Evolutionary conservation across 2,329 filamentous ascomycete species (phyloP).

Genomic region (Fusarium sp.): DNA sequence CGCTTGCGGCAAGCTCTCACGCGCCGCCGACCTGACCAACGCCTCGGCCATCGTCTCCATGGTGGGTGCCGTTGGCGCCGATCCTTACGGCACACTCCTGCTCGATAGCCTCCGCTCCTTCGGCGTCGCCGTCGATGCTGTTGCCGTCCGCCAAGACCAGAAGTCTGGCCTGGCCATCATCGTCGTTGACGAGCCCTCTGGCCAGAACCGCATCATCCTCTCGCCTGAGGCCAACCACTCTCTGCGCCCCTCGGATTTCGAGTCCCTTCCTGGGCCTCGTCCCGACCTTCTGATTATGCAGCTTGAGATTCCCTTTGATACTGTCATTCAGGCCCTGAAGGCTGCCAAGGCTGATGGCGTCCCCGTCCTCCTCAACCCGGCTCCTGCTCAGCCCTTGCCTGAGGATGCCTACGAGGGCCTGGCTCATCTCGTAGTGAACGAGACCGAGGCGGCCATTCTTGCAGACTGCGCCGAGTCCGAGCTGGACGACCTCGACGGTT

Average conservation of each 20-base stretch:
- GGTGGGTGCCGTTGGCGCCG: conserved; percentile 78
- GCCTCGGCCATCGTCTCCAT: conserved; percentile 66
- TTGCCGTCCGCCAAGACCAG: conserved; percentile 55
- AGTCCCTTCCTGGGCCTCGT: conserved; percentile 45
- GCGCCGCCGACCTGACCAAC: conserved; percentile 54
- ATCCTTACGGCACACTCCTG: conserved; percentile 73
- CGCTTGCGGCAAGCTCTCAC: conserved; percentile 84
- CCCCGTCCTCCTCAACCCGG: conserved; percentile 84
- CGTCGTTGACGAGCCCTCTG: conserved; percentile 76
- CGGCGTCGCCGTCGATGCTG: conserved; percentile 69
- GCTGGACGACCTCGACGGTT: conserved; percentile 58
- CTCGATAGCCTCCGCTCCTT: conserved; percentile 66
- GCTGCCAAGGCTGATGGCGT: conserved; percentile 60
- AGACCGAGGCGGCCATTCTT: conserved; percentile 85
- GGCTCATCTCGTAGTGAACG: conserved; percentile 87
- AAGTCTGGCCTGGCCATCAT: conserved; percentile 80
- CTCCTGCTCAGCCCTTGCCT: conserved; percentile 78
- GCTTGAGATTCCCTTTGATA: conserved; percentile 78
- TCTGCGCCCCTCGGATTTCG: conserved; percentile 51
- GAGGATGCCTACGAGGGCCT: conserved; percentile 73
- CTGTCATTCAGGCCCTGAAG: conserved; percentile 70
- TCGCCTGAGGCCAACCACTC: conserved; percentile 76
- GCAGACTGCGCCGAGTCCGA: conserved; percentile 64
- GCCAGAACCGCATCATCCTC: conserved; percentile 82
- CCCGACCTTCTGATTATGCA: conserved; percentile 79